Conservation (phyloP, 805 yeast species). For the Lipomyces starkeyi region DNA sequence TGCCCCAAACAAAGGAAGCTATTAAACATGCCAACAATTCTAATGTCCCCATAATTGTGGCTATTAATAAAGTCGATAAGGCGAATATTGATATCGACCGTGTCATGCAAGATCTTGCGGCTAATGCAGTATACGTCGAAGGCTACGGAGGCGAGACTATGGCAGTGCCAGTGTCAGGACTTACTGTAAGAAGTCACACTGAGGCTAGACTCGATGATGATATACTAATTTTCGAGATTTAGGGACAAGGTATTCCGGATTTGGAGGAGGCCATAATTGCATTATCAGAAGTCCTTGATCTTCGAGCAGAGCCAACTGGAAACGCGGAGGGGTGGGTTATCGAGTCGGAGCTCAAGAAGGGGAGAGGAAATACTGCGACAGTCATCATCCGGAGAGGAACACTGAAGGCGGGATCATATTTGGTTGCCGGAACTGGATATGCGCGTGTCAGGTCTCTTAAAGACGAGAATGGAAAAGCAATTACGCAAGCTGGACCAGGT, state of each 20-base stretch:
- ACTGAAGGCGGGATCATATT: conserved; percentile 67
- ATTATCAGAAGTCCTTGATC: conserved; percentile 80
- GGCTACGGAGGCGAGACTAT: conserved; percentile 96
- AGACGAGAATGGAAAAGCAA: conserved; percentile 70
- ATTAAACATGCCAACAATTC: conserved; percentile 87
- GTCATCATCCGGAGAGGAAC: conserved; percentile 82
- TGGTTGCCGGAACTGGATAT: conserved; percentile 86
- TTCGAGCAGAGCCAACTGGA: conserved; percentile 61
- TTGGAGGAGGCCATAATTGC: conserved; percentile 88
- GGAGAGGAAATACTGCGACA: conserved; percentile 81
- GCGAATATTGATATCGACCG: conserved; percentile 75
- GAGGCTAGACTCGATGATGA: too few relatives aligned
- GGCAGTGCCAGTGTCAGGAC: conserved; percentile 84
- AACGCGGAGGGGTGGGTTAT: conserved; percentile 84
- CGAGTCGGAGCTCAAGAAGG: conserved; percentile 81
- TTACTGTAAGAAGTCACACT: conserved; percentile 57
- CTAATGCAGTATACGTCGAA: conserved; percentile 81
- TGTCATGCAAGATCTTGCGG: conserved; percentile 77
- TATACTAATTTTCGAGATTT: not conserved
- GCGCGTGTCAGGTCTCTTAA: conserved; percentile 81
- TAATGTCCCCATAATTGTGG: conserved; percentile 84
- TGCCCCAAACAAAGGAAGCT: conserved; percentile 97
- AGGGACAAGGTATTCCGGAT: conserved; percentile 79
- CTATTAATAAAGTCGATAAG: conserved; percentile 89
- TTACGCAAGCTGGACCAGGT: conserved; percentile 78